These are phyloP conservation scores for Tylopilus intermedius DNA, from an alignment of 768 basidiomycete species.

Conservation along the genomic window DNA sequence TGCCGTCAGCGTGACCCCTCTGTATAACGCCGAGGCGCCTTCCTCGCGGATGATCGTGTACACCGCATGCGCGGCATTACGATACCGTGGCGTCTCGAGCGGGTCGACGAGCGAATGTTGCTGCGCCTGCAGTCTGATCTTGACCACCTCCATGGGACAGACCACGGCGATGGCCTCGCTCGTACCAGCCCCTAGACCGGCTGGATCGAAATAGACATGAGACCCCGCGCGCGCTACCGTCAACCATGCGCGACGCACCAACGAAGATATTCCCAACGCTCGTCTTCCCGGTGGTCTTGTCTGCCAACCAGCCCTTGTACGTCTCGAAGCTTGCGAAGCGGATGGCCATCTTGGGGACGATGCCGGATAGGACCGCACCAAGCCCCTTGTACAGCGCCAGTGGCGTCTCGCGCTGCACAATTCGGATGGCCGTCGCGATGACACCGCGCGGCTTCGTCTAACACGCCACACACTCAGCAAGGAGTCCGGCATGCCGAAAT, in stretches of 20 bases:
- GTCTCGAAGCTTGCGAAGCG: constrained; percentile 97
- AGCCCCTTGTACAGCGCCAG: constrained; percentile 97
- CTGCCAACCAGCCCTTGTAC: constrained; percentile 81
- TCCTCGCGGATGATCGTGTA: constrained; percentile 94
- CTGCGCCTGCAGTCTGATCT: constrained; percentile 96
- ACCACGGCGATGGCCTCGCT: constrained; percentile 94
- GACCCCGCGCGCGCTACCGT: neutral
- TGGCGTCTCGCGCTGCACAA: constrained; percentile 86
- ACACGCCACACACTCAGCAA: neutral
- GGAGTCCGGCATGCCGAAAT: neutral
- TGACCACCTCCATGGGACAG: constrained; percentile 99
- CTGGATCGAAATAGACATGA: constrained; percentile 36
- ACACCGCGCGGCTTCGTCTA: constrained; percentile 92
- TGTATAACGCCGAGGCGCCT: constrained; percentile 77
- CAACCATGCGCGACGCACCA: constrained; percentile 44
- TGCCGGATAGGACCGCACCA: constrained; percentile 92
- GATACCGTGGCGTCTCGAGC: constrained; percentile 85
- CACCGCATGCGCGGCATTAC: constrained; percentile 95
- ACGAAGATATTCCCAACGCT: constrained; percentile 79
- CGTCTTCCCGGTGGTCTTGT: constrained; percentile 74
- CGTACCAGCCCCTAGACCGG: constrained; percentile 92
- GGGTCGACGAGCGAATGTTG: constrained; percentile 97
- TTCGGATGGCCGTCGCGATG: constrained; percentile 83
- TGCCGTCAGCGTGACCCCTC: constrained; percentile 91
- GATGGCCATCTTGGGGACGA: constrained; percentile 99